Base-by-base conservation (phyloP, 2,329 filamentous ascomycete genomes). In the Paraphaeosphaeria minitans region DNA sequence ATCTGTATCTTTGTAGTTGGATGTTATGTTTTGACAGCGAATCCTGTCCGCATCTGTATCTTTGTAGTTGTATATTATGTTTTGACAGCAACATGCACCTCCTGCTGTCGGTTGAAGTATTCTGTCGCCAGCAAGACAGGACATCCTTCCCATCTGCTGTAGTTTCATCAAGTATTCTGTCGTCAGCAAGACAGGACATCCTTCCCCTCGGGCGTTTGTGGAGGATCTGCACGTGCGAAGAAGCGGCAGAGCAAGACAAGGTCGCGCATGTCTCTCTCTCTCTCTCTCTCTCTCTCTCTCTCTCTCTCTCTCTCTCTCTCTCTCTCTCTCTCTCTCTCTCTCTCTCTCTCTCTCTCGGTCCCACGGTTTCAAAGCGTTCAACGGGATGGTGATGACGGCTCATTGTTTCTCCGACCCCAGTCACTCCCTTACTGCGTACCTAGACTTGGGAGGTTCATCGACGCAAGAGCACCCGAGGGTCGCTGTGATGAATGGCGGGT, bases 391-490 rank as follows among this genome's bases (percentile, higher is more conserved):
- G 35, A 33, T 10, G 58, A 63, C 57, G 58, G 58, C 57, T 48
- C 48, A 41, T 51, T 14, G 13, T 61, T 60, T n/a, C 58, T 60
- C 60, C 57, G 60, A 57, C 42, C 51, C 64, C 61, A 63, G 63
- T 57, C 37, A 35, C 16, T 53, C 50, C 45, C 37, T 31, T 53
- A 53, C 37, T n/a, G n/a, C n/a, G n/a, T n/a, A n/a, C n/a, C n/a
- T n/a, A n/a, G n/a, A 45, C 22, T 50, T 31, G 29, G 10, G 41
- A 33, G 21, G 12, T 19, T 22, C 37, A 43, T 43, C 19, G 24
- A 39, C 37, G 24, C 24, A 39, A 22, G n/a, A 29, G n/a, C 24
- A n/a, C n/a, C 37, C 49, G 48, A 50, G 48, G 39, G 19, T 35
- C 24, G 27, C 37, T 53, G 14, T 16, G n/a, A 27, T 4, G 10